A percentile compares a stretch with the other conserved stretches of the same genome.
These are phyloP conservation scores for Paecilomyces dactylethromorphus DNA, from an alignment of 2,329 filamentous ascomycete genomes.

Conservation along the genomic window DNA sequence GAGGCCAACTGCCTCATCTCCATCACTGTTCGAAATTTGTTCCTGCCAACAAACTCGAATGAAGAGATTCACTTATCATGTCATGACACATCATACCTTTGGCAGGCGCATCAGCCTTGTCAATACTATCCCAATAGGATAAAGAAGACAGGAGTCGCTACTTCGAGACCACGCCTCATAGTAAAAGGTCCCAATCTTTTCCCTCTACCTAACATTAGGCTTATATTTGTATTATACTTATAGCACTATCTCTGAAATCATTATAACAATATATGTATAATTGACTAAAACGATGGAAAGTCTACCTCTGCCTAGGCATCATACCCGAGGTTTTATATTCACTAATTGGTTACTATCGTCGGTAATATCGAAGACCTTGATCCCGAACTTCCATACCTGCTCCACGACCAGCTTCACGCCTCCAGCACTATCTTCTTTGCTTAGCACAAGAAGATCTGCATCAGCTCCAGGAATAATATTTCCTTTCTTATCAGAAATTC, in stretches of 20 bases:
- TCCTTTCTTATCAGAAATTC: conserved; percentile 35
- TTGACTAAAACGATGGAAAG: too few species aligned
- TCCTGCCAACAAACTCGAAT: background rate
- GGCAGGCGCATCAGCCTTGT: background rate
- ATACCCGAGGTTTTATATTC: background rate
- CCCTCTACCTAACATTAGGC: background rate
- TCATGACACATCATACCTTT: background rate
- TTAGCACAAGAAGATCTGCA: background rate
- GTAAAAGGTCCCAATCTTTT: background rate
- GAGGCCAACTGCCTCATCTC: background rate
- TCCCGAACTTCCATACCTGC: conserved; percentile 75
- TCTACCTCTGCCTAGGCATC: background rate
- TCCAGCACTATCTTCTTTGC: background rate
- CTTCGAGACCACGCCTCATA: background rate
- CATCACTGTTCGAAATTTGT: background rate
- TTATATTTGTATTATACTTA: background rate
- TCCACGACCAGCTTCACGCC: conserved; percentile 51
- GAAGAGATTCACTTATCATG: background rate
- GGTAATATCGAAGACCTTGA: conserved; percentile 36
- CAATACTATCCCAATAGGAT: background rate
- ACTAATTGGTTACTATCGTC: background rate
- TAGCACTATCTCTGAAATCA: too few species aligned
- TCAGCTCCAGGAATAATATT: background rate
- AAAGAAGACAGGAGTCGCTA: background rate
- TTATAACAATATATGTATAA: background rate